Evolutionary conservation across 331 rosid species (phyloP).

Genomic region (Pyrus hybrid): DNA sequence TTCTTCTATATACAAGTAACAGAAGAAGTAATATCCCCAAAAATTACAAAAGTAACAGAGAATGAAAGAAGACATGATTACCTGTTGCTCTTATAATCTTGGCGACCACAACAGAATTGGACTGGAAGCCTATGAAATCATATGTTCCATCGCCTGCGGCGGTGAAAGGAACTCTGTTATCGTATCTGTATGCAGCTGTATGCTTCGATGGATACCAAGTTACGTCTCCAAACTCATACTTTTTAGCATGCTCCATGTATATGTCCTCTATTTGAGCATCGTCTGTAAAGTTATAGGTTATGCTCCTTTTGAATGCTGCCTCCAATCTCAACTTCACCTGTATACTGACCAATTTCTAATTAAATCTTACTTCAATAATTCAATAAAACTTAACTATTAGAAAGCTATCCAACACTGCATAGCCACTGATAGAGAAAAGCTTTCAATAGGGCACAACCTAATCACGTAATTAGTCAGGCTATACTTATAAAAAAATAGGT

Average conservation of each 20-base stretch:
- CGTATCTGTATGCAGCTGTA: slow-evolving; percentile 59
- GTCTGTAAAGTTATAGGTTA: slow-evolving; percentile 38
- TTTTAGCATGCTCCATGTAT: slow-evolving; percentile 44
- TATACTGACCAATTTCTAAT: neutral
- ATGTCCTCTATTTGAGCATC: slow-evolving; percentile 39
- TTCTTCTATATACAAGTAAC: neutral
- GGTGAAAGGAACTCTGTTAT: slow-evolving; percentile 45
- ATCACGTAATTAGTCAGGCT: no score
- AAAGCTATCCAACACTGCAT: neutral
- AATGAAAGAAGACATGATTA: neutral
- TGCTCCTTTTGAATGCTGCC: slow-evolving; percentile 58
- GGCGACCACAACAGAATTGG: slow-evolving; percentile 24
- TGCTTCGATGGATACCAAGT: slow-evolving; percentile 68
- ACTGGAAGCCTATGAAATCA: slow-evolving; percentile 70
- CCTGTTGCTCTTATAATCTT: slow-evolving; percentile 29
- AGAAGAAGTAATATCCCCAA: neutral
- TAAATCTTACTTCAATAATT: neutral
- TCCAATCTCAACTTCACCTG: slow-evolving; percentile 59
- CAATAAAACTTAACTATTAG: neutral
- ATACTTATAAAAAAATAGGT: no score
- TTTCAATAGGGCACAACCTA: no score
- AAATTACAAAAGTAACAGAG: no score
- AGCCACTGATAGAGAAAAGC: neutral
- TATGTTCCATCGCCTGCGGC: slow-evolving; percentile 38
- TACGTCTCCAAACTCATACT: slow-evolving; percentile 62